Base-by-base conservation (phyloP, 108 stramenopile genomes). In the Cylindrotheca fusiformis region DNA sequence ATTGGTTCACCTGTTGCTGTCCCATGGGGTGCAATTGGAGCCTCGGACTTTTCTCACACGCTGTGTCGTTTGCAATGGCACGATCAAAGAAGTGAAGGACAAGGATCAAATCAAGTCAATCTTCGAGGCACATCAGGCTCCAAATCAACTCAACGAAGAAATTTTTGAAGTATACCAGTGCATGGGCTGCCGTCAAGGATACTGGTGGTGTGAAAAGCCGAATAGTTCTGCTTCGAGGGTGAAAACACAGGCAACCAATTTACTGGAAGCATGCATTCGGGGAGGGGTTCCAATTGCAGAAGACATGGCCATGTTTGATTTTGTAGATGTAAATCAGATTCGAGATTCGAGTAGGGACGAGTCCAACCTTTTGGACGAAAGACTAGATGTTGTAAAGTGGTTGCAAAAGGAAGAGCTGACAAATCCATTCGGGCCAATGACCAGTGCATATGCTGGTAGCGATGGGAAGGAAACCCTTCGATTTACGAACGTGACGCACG, bases 41-140 rank as follows among this genome's bases (percentile, higher is more conserved):
- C 93, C 93, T 0, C 20, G 54, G 10, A 69, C 61, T 24, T 91
- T 91, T 58, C 69, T 95, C 32, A 80, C 83, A 4, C 72, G 85
- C 24, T 95, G 93, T 61, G 90, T 91, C 10, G 86, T 91, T 30
- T 95, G 93, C 68, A 90, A 90, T 80, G 93, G 93, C 0, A 64
- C 59, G 23, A 95, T 95, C 63, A 41, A 71, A 22, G 67, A 58
- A 17, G 88, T 95, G 3, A 22, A 65, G 8, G 80, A 79, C 1
- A 58, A 70, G 24, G 72, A 72, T 12, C 69, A 80, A 47, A 79
- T 79, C 41, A 52, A 73, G 48, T 48, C 52, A n/a, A 82, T 90
- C 27, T 85, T 94, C 72, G 58, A 60, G 6, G 60, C 76, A 8
- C 70, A 84, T 49, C 77, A 86, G 26, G 86, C 86, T 23, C 80